Evolutionary conservation across 2,329 filamentous ascomycete genomes (phyloP).

Genomic region (Sarocladium kiliense): DNA sequence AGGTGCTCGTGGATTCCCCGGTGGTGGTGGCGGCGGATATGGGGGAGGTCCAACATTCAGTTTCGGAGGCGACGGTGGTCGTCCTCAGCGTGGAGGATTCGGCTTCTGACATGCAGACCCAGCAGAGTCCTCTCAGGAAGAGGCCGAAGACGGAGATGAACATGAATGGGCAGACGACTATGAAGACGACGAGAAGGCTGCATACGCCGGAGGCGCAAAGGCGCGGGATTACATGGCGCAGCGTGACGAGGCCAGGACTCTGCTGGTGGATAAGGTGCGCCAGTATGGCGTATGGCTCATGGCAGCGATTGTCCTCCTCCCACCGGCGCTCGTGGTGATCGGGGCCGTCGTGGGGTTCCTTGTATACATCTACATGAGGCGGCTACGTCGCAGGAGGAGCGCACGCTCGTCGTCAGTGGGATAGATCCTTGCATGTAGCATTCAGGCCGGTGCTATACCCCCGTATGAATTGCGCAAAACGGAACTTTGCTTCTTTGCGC

Average conservation of each 20-base stretch:
- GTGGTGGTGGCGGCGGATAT: constrained; percentile 34
- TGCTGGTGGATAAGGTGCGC: constrained; percentile 36
- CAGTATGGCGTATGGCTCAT: constrained; percentile 35
- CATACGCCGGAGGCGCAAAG: constrained; percentile 16
- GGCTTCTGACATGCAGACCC: constrained; percentile 42
- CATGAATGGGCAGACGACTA: constrained; percentile 24
- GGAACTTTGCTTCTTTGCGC: not conserved
- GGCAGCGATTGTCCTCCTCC: constrained; percentile 42
- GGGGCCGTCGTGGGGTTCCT: constrained; percentile 20
- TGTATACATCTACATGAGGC: constrained; percentile 3
- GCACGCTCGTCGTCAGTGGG: not conserved
- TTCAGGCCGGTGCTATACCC: not conserved
- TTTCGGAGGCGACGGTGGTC: constrained; percentile 38
- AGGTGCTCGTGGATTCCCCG: constrained; percentile 42
- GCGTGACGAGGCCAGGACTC: constrained; percentile 29
- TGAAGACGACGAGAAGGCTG: constrained; percentile 19
- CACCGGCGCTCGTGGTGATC: constrained; percentile 33
- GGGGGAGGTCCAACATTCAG: constrained; percentile 51
- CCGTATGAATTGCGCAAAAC: not conserved
- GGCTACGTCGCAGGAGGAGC: constrained; percentile 3
- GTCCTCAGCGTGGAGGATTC: constrained; percentile 30
- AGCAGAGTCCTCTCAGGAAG: constrained; percentile 28
- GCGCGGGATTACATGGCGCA: constrained; percentile 23
- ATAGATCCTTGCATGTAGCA: not conserved
- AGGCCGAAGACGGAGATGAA: constrained; percentile 27